Evolutionary conservation across 352 stramenopile genomes (phyloP), one percentile per base, ranked within the genome.

Genomic region (Globisporangium radiosum): DNA sequence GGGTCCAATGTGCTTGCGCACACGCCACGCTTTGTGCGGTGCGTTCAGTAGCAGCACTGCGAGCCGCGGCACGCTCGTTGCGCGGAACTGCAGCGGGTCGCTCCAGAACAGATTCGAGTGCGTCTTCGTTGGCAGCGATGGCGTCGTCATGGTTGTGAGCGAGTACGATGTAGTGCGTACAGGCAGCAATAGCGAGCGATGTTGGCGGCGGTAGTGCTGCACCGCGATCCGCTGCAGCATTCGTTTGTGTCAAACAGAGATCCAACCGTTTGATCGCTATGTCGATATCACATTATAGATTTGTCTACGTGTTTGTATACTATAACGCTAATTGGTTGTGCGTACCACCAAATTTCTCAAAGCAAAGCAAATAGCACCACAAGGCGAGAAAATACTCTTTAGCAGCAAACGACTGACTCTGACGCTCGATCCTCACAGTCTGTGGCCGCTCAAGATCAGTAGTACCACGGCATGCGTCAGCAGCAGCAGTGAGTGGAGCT

Each of bases 31-130:
- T 14, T 43, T 56, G 62, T 81, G 64, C 47, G 65, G 57, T 17
- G 72, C 59, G 66, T 90, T 90, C 3, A 90, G 68, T 52, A 88
- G 57, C 49, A 90, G 66, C 60, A 88, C 81, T 6, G 81, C 81
- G 38, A 90, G 69, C 0, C 69, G 74, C 38, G 75, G 68, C 7
- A 73, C 75, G 52, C 52, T 36, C 7, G 51, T 11, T 2, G 56
- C 51, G 48, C 58, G 64, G 33, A 63, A 62, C 19, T 54, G 55
- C 39, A 47, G 47, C 15, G 77, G 77, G 19, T 72, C 59, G 11
- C 62, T 73, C 76, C 79, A 89, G 62, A 88, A 88, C 11, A 54
- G 56, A 57, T 76, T 85, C 47, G 76, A 86, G 62, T 89, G 78
- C 13, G 55, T 59, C 52, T 68, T 62, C 36, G 43, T 65, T 8